Base-by-base conservation (phyloP, 2,329 filamentous ascomycete species). In the Fusarium xylarioides region DNA sequence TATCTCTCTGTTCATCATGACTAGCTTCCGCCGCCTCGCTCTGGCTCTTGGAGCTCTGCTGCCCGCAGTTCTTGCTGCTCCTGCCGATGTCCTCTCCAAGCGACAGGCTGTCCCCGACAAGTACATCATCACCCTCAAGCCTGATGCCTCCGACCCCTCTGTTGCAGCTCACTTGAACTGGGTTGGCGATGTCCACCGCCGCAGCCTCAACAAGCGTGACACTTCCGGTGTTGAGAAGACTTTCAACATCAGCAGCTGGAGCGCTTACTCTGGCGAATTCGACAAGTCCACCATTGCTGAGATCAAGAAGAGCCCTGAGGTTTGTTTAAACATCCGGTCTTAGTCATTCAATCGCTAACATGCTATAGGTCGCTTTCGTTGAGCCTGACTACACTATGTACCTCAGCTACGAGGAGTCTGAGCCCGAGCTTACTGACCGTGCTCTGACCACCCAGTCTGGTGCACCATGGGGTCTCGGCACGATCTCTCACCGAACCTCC, bases 61-160 rank as follows among this genome's bases (percentile, higher is more conserved):
- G 66, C 79, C 80, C 5, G 79, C 75, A 26, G 77, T 73, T 53
- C 75, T 80, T 14, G 50, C 50, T 40, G 34, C 79, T 30, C 79
- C 79, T 19, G 63, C 77, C 28, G 55, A 69, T 21, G 43, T 49
- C 38, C 50, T 47, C 23, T 34, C 60, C 21, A 73, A 73, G 50
- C 56, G 63, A 28, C 42, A 70, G 43, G 64, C 59, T 42, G 44
- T 56, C 3, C 70, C 74, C n/a, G 66, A 73, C 68, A 79, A 77
- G 65, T 91, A 89, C 80, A 90, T 91, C 73, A 85, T 91, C 46
- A 89, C 90, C 57, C 90, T 90, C 81, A 88, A 90, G 79, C 82
- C 81, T 57, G 85, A 84, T 63, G 83, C 83, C 69, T 80, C 79
- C 42, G 80, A 83, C 28, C 81, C 81, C 21, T 82, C 81, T 43